Conservation (phyloP, 1,284 basidiomycete genomes). For the Ustilago lituana region DNA sequence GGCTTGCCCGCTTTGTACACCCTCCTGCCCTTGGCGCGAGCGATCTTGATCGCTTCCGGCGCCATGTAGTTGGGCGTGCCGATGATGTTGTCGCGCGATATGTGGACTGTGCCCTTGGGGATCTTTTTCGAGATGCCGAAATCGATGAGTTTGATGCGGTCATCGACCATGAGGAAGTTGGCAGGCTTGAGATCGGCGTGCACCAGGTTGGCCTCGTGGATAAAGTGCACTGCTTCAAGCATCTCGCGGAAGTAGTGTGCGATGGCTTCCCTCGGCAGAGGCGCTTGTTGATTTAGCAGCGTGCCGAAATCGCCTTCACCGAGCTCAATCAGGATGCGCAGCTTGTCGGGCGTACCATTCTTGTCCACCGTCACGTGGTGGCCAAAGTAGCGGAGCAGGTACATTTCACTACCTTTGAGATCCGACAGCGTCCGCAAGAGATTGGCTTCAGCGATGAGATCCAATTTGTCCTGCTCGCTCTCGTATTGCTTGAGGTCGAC, state of each 20-base stretch:
- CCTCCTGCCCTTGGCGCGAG: constrained; percentile 60
- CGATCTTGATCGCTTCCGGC: constrained; percentile 65
- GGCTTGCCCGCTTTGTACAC: constrained; percentile 68
- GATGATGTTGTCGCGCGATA: constrained; percentile 64
- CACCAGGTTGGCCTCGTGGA: constrained; percentile 64
- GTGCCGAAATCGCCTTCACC: constrained; percentile 64
- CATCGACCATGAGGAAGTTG: constrained; percentile 81
- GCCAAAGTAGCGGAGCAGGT: constrained; percentile 65
- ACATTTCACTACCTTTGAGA: constrained; percentile 57
- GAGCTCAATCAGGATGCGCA: constrained; percentile 65
- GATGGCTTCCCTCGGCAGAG: constrained; percentile 50
- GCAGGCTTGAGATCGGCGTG: constrained; percentile 66
- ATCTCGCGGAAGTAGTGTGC: constrained; percentile 64
- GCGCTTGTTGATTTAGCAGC: constrained; percentile 50
- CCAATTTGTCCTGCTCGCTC: constrained; percentile 58
- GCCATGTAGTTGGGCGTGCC: constrained; percentile 68
- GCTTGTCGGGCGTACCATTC: constrained; percentile 39
- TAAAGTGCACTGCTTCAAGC: constrained; percentile 66
- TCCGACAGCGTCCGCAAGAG: constrained; percentile 57
- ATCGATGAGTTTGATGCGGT: constrained; percentile 91
- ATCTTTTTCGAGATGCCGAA: constrained; percentile 95
- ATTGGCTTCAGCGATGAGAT: constrained; percentile 64
- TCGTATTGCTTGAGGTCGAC: constrained; percentile 64
- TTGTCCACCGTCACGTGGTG: constrained; percentile 57
- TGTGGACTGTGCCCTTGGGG: constrained; percentile 66